Percentiles rank a stretch among this genome's conserved stretches.
These are phyloP conservation scores for Trametes cubensis DNA, from an alignment of 768 basidiomycete species.

Conservation along the genomic window DNA sequence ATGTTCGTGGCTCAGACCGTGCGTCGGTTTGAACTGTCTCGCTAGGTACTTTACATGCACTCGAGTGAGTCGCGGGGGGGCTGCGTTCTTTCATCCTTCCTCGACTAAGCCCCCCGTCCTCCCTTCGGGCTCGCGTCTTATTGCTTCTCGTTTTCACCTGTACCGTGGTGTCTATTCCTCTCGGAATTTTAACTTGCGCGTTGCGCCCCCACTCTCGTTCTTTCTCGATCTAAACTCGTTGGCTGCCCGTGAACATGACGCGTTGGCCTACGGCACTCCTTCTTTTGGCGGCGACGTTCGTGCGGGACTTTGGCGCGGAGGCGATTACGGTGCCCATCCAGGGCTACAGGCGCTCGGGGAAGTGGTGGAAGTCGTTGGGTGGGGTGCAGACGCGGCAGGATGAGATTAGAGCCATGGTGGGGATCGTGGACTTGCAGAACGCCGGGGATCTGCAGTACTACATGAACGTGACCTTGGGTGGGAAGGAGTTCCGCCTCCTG, in stretches of 20 bases:
- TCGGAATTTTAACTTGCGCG: background rate
- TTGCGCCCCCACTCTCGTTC: slow-evolving; percentile 5
- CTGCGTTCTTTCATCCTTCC: background rate
- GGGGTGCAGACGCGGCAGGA: slow-evolving; percentile 4
- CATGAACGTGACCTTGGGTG: slow-evolving; percentile 35
- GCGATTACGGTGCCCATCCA: slow-evolving; percentile 26
- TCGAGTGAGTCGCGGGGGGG: background rate
- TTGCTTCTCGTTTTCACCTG: background rate
- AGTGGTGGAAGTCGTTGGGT: slow-evolving; percentile 12
- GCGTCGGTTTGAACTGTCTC: background rate
- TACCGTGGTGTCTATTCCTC: background rate
- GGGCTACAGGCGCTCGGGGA: slow-evolving; percentile 10
- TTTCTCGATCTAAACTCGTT: background rate
- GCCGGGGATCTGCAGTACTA: slow-evolving; percentile 32
- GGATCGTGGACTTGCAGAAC: slow-evolving; percentile 23
- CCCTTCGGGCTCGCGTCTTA: background rate
- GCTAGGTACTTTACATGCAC: background rate
- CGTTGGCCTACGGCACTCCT: slow-evolving; percentile 22
- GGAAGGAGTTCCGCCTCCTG: slow-evolving; percentile 29
- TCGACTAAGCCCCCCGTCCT: too few relatives aligned
- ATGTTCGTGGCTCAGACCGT: background rate
- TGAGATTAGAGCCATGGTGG: slow-evolving; percentile 11
- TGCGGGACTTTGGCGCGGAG: slow-evolving; percentile 17
- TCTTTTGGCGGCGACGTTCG: slow-evolving; percentile 25
- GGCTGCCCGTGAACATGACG: slow-evolving; percentile 13